A percentile compares a stretch with the other conserved stretches of the same genome.
Evolutionary conservation across 305 asterid genomes (phyloP).

Genomic region (Fraxinus latifolia): DNA sequence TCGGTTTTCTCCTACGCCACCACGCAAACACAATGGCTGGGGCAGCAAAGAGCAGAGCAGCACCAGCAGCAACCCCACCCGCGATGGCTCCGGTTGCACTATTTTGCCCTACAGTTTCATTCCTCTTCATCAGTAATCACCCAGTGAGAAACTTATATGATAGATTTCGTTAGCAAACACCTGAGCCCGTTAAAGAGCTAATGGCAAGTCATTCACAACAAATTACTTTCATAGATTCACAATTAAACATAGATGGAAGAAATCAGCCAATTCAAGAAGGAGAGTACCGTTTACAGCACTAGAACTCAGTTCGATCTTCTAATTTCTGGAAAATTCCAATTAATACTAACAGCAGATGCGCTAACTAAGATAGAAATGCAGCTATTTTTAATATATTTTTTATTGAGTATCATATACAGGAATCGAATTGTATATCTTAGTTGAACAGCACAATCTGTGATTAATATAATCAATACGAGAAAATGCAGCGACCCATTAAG

Average conservation of each 20-base stretch:
- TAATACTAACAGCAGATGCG: not conserved
- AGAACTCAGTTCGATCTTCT: not conserved
- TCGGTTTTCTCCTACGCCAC: slow-evolving; percentile 57
- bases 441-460: not conserved
- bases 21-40: slow-evolving; percentile 59
- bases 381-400: not conserved
- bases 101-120: slow-evolving; percentile 38
- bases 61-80: slow-evolving; percentile 63
- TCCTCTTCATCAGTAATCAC: not conserved
- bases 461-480: not conserved
- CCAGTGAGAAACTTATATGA: not conserved
- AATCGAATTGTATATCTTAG: not conserved
- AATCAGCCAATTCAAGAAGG: not conserved
- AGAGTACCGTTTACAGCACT: not conserved
- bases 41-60: slow-evolving; percentile 55
- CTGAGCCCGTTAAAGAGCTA: not conserved
- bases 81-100: slow-evolving; percentile 56
- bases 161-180: not conserved
- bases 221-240: not conserved
- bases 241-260: not conserved
- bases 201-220: not conserved
- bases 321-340: not conserved
- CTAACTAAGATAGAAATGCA: not conserved
- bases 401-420: not conserved
- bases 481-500: not conserved